phyloP scores from a whole-genome alignment of 306 rosid genomes.

The Trichosanthes truncata region DNA sequence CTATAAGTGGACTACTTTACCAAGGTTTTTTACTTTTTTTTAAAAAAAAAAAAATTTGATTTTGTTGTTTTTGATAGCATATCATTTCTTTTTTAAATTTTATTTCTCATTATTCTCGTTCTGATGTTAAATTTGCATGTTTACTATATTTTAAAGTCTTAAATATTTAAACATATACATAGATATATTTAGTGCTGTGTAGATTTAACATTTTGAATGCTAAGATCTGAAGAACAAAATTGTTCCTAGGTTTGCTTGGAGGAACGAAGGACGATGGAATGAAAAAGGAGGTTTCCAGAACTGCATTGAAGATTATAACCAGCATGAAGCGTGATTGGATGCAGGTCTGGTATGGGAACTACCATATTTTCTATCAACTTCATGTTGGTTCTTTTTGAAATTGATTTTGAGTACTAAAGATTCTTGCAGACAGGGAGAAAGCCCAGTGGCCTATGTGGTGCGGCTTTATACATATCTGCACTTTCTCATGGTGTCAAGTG shows the following conservation, averaged over 20 bases:
- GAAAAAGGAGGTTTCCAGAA: conserved; percentile 44
- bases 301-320: conserved; percentile 59
- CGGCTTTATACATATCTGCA: conserved; percentile 76
- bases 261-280: conserved; percentile 16
- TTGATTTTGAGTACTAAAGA: neutral
- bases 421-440: conserved; percentile 75
- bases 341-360: conserved; percentile 40
- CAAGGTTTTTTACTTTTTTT: neutral
- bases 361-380: neutral
- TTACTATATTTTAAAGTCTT: neutral
- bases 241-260: conserved; percentile 22
- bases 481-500: conserved; percentile 60
- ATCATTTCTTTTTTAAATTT: neutral
- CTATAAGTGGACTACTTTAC: neutral
- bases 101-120: neutral
- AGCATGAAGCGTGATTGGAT: conserved; percentile 96
- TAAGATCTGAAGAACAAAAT: neutral
- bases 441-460: conserved; percentile 88
- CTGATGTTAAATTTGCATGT: neutral
- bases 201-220: neutral
- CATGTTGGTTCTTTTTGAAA: neutral
- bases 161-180: neutral
- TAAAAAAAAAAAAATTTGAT: too few species aligned
- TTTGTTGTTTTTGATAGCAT: neutral
- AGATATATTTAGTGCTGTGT: neutral